These are phyloP conservation scores for Lasiosphaeriaceae sp. DNA, from an alignment of 495 filamentous ascomycete species.

Conservation along the genomic window DNA sequence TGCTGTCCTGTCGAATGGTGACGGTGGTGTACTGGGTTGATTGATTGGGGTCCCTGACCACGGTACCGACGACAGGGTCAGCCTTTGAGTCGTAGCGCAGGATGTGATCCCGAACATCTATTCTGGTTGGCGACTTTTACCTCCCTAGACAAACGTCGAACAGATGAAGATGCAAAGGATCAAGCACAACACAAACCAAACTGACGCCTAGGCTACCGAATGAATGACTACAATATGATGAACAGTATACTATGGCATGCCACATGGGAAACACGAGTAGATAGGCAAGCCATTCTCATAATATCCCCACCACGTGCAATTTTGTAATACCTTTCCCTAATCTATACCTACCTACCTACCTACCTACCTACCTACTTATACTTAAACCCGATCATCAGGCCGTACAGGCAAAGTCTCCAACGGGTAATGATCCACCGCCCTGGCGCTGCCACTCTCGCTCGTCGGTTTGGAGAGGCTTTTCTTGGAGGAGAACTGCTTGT, in stretches of 20 bases:
- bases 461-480: not conserved
- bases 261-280: no score
- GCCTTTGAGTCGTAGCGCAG: not conserved
- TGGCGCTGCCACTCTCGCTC: not conserved
- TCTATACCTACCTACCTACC: not conserved
- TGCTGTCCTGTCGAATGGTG: constrained; percentile 9
- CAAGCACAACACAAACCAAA: no score
- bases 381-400: not conserved
- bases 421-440: not conserved
- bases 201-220: no score
- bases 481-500: not conserved
- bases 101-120: constrained; percentile 11
- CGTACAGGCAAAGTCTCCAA: not conserved
- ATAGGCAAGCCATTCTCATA: no score
- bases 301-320: no score
- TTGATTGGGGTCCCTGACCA: constrained; percentile 6
- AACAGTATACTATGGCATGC: no score
- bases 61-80: constrained; percentile 4
- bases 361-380: not conserved
- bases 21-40: constrained; percentile 6
- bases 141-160: no score
- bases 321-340: no score
- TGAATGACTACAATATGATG: no score
- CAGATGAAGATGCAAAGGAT: no score
- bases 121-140: no score